Evolutionary conservation across 805 yeast genomes (phyloP).

Genomic region (Cyberlindnera euphorbiae): DNA sequence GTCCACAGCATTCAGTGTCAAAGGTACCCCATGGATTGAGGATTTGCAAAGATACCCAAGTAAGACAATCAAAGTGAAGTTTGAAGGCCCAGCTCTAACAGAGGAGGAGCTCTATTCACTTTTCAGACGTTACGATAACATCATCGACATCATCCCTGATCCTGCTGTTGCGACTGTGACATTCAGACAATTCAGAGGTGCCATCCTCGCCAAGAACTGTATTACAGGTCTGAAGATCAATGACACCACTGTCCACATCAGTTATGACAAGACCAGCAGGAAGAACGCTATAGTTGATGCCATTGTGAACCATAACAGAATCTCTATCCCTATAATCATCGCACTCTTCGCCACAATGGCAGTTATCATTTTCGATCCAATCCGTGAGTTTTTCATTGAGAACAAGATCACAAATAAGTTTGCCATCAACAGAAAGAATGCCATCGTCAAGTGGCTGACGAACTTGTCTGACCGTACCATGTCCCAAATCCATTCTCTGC

Average conservation of each 20-base stretch:
- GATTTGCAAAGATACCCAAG: conserved; percentile 80
- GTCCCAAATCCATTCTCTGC: conserved; percentile 31
- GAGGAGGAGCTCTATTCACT: conserved; percentile 79
- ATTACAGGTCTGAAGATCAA: conserved; percentile 70
- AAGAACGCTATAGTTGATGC: conserved; percentile 52
- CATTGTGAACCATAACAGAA: conserved; percentile 71
- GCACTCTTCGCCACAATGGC: conserved; percentile 80
- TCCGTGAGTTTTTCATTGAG: conserved; percentile 73
- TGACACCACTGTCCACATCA: conserved; percentile 66
- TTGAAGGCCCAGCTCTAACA: conserved; percentile 70
- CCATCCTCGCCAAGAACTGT: conserved; percentile 87
- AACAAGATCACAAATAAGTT: conserved; percentile 63
- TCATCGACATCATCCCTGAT: conserved; percentile 66
- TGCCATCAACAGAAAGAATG: conserved; percentile 45
- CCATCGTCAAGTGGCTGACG: conserved; percentile 32
- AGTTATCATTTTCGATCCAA: conserved; percentile 87
- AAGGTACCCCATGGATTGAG: conserved; percentile 95
- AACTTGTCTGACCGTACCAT: conserved; percentile 28
- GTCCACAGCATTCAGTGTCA: conserved; percentile 65
- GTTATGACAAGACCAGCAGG: conserved; percentile 54
- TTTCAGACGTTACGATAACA: conserved; percentile 83
- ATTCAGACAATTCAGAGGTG: conserved; percentile 56
- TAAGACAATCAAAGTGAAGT: conserved; percentile 54
- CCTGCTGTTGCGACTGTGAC: conserved; percentile 43
- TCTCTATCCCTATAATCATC: conserved; percentile 72